Evolutionary conservation across 371 early-diverging fungal species (phyloP).

Genomic region (Coemansia sp.): DNA sequence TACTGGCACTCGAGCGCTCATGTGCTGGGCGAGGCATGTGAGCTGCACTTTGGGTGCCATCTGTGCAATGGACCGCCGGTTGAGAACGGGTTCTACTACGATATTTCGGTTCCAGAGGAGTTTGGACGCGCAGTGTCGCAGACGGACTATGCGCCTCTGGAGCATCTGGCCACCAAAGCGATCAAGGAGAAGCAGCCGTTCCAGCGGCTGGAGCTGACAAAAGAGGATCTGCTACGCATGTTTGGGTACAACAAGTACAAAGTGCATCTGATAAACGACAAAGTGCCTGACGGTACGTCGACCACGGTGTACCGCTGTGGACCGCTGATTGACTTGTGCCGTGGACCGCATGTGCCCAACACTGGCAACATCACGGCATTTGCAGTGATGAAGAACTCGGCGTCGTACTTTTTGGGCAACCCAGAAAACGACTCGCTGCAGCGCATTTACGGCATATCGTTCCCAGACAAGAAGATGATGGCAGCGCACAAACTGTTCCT

Average conservation of each 20-base stretch:
- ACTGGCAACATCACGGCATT: conserved; percentile 96
- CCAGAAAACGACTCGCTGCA: conserved; percentile 96
- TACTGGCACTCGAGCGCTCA: conserved; percentile 99
- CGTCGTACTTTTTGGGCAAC: conserved; percentile 99
- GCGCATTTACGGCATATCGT: conserved; percentile 98
- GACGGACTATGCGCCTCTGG: conserved; percentile 84
- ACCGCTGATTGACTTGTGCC: conserved; percentile 98
- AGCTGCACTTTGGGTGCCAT: conserved; percentile 93
- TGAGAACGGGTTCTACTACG: conserved; percentile 99
- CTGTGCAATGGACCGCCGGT: conserved; percentile 98
- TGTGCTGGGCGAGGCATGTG: conserved; percentile 98
- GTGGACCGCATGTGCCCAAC: conserved; percentile 97
- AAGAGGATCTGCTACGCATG: conserved; percentile 94
- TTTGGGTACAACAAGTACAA: conserved; percentile 98
- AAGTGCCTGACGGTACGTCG: conserved; percentile 92
- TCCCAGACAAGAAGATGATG: conserved; percentile 97
- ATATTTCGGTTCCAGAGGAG: conserved; percentile 82
- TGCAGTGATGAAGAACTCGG: conserved; percentile 93
- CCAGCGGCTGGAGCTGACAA: conserved; percentile 84
- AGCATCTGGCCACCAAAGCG: conserved; percentile 80
- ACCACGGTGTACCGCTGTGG: conserved; percentile 99
- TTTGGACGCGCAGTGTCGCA: conserved; percentile 62
- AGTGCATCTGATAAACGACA: conserved; percentile 86
- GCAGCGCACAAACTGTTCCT: conserved; percentile 91
- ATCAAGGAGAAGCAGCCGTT: conserved; percentile 97